A percentile compares a stretch with the other conserved stretches of the same genome.
Evolutionary conservation across 208 protist genomes (phyloP).

Genomic region (Trypanosoma theileri): DNA sequence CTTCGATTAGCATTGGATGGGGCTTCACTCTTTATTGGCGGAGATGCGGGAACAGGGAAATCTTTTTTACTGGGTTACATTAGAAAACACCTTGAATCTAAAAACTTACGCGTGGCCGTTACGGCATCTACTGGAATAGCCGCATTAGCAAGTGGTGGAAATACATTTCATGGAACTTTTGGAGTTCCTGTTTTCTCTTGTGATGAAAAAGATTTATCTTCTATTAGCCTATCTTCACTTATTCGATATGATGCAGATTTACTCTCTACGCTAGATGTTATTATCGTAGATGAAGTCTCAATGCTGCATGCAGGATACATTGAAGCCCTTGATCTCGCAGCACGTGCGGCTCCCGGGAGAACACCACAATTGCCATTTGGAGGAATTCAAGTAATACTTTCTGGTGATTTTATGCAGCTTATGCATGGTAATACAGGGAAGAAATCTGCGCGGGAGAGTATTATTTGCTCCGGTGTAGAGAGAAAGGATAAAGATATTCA

Average conservation of each 20-base stretch:
- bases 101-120: conserved; percentile 42
- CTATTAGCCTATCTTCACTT: neutral
- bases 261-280: conserved; percentile 42
- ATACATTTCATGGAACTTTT: conserved; percentile 80
- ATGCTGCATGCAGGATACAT: conserved; percentile 62
- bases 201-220: conserved; percentile 12
- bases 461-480: conserved; percentile 18
- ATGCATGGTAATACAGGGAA: conserved; percentile 12
- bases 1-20: conserved; percentile 45
- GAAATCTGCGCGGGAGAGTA: neutral
- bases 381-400: conserved; percentile 83
- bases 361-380: conserved; percentile 55
- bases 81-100: conserved; percentile 18
- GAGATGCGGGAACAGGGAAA: conserved; percentile 76
- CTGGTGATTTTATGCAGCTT: conserved; percentile 88
- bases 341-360: conserved; percentile 31
- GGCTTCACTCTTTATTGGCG: conserved; percentile 65
- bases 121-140: conserved; percentile 70
- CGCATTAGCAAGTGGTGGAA: conserved; percentile 66
- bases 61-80: conserved; percentile 57
- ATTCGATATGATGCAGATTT: conserved; percentile 25
- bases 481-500: neutral
- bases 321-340: conserved; percentile 44
- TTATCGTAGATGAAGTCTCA: conserved; percentile 86
- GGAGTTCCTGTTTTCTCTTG: conserved; percentile 38